phyloP scores from a whole-genome alignment of 108 stramenopile species.

The Pseudonitzschia multistriata region DNA sequence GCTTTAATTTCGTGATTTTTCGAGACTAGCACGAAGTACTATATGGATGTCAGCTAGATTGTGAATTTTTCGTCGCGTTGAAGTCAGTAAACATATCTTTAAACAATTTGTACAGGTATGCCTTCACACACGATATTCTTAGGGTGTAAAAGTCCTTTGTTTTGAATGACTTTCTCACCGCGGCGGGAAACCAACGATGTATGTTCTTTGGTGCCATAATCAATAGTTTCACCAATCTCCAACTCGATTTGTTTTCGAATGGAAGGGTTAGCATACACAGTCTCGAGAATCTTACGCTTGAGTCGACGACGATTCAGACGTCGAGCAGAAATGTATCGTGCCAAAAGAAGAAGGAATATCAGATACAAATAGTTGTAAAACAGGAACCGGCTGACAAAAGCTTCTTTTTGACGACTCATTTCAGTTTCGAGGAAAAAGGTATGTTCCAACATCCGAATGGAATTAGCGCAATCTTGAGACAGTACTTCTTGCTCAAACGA shows the following conservation, averaged over 20 bases:
- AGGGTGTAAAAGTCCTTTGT: constrained; percentile 3
- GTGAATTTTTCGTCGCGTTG: too few species aligned
- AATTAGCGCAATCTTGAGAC: constrained; percentile 17
- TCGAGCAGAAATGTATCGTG: background rate
- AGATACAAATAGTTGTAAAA: constrained; percentile 16
- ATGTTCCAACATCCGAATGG: constrained; percentile 26
- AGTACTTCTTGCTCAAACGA: constrained; percentile 18
- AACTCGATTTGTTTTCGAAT: constrained; percentile 26
- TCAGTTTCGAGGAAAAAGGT: constrained; percentile 14
- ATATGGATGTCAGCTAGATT: too few species aligned
- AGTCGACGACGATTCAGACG: constrained; percentile 2
- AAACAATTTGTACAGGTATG: constrained; percentile 39
- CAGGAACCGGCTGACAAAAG: constrained; percentile 6
- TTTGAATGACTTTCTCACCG: background rate
- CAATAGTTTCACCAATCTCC: constrained; percentile 32
- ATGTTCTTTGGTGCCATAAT: constrained; percentile 8
- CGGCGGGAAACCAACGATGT: constrained; percentile 17
- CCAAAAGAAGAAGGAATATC: background rate
- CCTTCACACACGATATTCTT: constrained; percentile 31
- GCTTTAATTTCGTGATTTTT: background rate
- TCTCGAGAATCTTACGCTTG: constrained; percentile 15
- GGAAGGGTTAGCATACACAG: constrained; percentile 22
- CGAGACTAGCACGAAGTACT: too few species aligned
- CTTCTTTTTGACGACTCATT: constrained; percentile 10
- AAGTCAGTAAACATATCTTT: too few species aligned